Base-by-base conservation (phyloP, 805 yeast species). In the Nakazawaea anatomiae region DNA sequence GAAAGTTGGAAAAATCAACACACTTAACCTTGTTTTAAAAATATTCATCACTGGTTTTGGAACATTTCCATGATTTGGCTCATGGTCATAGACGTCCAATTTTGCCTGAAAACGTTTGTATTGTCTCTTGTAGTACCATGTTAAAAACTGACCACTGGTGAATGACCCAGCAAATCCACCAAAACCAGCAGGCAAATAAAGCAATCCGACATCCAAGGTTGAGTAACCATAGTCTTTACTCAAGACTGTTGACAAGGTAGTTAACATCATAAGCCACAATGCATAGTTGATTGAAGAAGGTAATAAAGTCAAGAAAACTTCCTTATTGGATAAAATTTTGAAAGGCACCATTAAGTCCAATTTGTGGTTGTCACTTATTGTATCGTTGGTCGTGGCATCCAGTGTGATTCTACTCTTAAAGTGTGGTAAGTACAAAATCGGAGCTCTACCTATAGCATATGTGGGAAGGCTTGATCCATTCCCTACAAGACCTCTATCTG, bases 401-500 rank as follows among this genome's bases (percentile, higher is more conserved):
- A 70, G 67, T 7, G 63, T 64, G 9, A 72, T 47, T 53, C 70
- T 60, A 12, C 59, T 55, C 30, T 59, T 57, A 48, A 65, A 67
- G 14, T 54, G 52, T 1, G 65, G 61, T 4, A 71, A 55, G 34
- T 60, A 56, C 47, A 81, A 59, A 1, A 78, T 58, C 0, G 83
- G 82, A 1, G 83, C 74, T 44, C 59, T 68, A 54, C 79, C 72
- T 3, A 74, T n/a, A 4, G 64, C 39, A 0, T 52, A 55, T 35
- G 57, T 62, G 0, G 95, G 95, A 2, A 56, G 59, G 0, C 1
- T 49, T 18, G 90, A 77, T 1, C 90, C 87, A 63, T 88, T 87
- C 0, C 95, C 96, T 1, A 82, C 92, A 6, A 86, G 63, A 6
- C 76, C 65, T 51, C 96, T 72, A 39, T 77, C 76, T 0, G 96